phyloP scores from a whole-genome alignment of 805 yeast species.

The Suhomyces faveliae region DNA sequence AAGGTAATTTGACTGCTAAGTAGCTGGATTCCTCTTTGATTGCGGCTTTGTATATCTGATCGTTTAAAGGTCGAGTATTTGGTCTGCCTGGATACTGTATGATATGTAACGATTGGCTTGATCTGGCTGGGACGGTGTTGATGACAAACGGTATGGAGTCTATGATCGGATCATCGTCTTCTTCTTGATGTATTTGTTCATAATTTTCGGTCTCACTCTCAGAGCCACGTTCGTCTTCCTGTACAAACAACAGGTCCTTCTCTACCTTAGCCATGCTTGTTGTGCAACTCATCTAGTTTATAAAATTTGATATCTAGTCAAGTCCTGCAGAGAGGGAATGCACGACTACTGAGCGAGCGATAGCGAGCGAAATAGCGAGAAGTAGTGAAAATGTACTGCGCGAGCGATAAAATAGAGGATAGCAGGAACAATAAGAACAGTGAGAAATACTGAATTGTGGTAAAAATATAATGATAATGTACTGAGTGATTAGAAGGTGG shows the following conservation, averaged over 20 bases:
- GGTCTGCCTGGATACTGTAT: slow-evolving; percentile 50
- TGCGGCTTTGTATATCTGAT: slow-evolving; percentile 40
- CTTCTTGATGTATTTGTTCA: slow-evolving; percentile 14
- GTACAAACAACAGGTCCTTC: slow-evolving; percentile 18
- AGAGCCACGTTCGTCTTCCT: slow-evolving; percentile 20
- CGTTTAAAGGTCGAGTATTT: slow-evolving; percentile 37
- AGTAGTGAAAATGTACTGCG: too few species aligned
- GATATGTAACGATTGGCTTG: slow-evolving; percentile 32
- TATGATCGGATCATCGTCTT: slow-evolving; percentile 37
- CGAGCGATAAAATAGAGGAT: too few species aligned
- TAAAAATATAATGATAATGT: too few species aligned
- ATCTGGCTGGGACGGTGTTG: slow-evolving; percentile 21
- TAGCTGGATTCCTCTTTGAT: slow-evolving; percentile 62
- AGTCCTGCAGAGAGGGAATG: not conserved
- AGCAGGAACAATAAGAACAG: too few species aligned
- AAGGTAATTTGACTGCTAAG: slow-evolving; percentile 74
- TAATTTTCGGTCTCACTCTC: slow-evolving; percentile 10
- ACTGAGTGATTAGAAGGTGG: too few species aligned
- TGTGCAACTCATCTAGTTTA: slow-evolving; percentile 1
- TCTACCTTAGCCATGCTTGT: slow-evolving; percentile 2
- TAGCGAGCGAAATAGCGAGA: not conserved
- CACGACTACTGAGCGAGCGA: too few species aligned
- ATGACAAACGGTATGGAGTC: slow-evolving; percentile 38
- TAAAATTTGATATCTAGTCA: not conserved
- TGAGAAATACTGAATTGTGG: too few species aligned